Percentiles rank a stretch among this genome's conserved stretches.
Conservation (phyloP, 1,139 yeast species). For the Kluyveromyces sp. region DNA sequence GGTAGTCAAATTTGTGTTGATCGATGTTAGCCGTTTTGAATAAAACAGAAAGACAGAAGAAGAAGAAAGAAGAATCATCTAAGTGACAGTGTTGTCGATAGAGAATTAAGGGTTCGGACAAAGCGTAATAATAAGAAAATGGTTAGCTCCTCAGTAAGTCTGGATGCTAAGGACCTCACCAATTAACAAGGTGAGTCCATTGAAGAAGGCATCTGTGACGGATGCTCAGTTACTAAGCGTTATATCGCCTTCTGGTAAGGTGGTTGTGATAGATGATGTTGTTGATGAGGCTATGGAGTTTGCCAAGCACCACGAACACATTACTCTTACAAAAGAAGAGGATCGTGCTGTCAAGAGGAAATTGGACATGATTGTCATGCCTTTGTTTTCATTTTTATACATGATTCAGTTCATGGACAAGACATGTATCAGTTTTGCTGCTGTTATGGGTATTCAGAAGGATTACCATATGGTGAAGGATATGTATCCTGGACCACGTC, state of each 20-base stretch:
- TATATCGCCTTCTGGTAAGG: constrained; percentile 29
- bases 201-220: constrained; percentile 1
- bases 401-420: constrained; percentile 63
- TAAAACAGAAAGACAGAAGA: no score
- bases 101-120: neutral
- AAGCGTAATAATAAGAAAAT: no score
- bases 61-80: no score
- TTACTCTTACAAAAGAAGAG: constrained; percentile 25
- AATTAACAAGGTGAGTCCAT: neutral
- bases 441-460: constrained; percentile 46
- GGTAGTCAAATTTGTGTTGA: no score
- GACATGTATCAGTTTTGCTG: constrained; percentile 48
- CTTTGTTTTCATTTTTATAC: constrained; percentile 48
- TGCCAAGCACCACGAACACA: constrained; percentile 22
- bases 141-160: no score
- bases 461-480: constrained; percentile 44
- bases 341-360: constrained; percentile 38
- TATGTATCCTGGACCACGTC: constrained; percentile 51
- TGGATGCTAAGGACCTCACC: neutral
- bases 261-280: constrained; percentile 28
- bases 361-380: constrained; percentile 47
- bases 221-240: constrained; percentile 13
- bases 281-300: constrained; percentile 34
- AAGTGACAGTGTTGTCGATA: no score
- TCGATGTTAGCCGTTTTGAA: no score